Percentiles rank a stretch among this genome's conserved stretches.
Evolutionary conservation across 305 asterid species (phyloP).

Genomic region (Ruellia speciosa): DNA sequence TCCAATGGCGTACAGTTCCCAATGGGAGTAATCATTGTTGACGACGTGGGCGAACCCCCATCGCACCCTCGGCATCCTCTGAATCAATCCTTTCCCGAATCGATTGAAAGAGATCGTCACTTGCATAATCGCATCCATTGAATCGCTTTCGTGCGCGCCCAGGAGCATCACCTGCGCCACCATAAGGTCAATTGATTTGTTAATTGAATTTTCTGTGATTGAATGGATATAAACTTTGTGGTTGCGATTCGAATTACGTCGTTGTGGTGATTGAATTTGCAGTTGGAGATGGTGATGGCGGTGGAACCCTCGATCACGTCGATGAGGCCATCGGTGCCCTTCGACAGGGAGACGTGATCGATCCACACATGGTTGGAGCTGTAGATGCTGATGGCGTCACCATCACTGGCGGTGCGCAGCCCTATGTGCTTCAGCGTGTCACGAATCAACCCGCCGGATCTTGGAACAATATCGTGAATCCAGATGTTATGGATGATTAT

Average conservation of each 20-base stretch:
- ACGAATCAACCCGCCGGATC: constrained; percentile 44
- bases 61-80: constrained; percentile 36
- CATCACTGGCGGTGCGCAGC: constrained; percentile 37
- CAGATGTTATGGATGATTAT: constrained; percentile 47
- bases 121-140: constrained; percentile 35
- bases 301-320: constrained; percentile 64
- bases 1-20: constrained; percentile 44
- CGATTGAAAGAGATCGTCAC: constrained; percentile 36
- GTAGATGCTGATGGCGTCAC: constrained; percentile 44
- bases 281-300: constrained; percentile 58
- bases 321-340: constrained; percentile 45
- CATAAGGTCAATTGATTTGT: neutral
- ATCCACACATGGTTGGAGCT: constrained; percentile 47
- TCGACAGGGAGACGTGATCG: constrained; percentile 52
- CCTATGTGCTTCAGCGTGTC: constrained; percentile 38
- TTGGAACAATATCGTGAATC: constrained; percentile 41
- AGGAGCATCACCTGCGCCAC: constrained; percentile 33
- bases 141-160: constrained; percentile 28
- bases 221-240: neutral
- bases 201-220: neutral
- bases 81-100: constrained; percentile 37
- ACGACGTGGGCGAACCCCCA: constrained; percentile 42
- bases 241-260: constrained; percentile 27
- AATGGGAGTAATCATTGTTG: constrained; percentile 36
- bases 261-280: constrained; percentile 65